These are phyloP conservation scores for Groenewaldozyma auringiensis DNA, from an alignment of 1,139 yeast genomes.

Conservation along the genomic window DNA sequence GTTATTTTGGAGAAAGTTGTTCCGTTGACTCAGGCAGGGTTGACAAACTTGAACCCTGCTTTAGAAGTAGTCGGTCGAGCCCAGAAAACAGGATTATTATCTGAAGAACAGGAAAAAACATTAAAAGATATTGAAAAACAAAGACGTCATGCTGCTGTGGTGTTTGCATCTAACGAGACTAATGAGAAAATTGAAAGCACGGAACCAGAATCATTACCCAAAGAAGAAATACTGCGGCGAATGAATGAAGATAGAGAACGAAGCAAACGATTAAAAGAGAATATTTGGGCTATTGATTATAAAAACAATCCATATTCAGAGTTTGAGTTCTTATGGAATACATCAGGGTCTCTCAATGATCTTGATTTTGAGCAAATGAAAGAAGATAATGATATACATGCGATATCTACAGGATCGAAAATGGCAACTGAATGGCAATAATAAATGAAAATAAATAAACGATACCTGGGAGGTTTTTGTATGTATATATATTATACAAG, in stretches of 20 bases:
- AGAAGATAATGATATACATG: constrained; percentile 43
- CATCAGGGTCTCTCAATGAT: constrained; percentile 35
- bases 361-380: constrained; percentile 46
- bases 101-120: background rate
- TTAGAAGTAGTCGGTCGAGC: constrained; percentile 22
- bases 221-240: constrained; percentile 55
- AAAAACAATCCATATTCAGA: constrained; percentile 45
- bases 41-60: constrained; percentile 42
- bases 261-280: constrained; percentile 70
- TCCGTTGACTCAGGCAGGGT: constrained; percentile 37
- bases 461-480: too few species aligned
- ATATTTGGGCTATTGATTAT: constrained; percentile 58
- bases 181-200: background rate
- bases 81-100: background rate
- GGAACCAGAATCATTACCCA: constrained; percentile 9
- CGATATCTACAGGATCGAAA: background rate
- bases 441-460: background rate
- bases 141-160: background rate
- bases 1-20: constrained; percentile 47
- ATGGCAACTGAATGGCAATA: background rate
- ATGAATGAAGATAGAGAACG: constrained; percentile 87
- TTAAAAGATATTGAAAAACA: constrained; percentile 6
- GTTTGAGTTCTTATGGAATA: constrained; percentile 53
- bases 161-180: background rate
- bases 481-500: too few species aligned